Evolutionary conservation across 495 filamentous ascomycete genomes (phyloP).

Genomic region (Talaromyces trachyspermus): DNA sequence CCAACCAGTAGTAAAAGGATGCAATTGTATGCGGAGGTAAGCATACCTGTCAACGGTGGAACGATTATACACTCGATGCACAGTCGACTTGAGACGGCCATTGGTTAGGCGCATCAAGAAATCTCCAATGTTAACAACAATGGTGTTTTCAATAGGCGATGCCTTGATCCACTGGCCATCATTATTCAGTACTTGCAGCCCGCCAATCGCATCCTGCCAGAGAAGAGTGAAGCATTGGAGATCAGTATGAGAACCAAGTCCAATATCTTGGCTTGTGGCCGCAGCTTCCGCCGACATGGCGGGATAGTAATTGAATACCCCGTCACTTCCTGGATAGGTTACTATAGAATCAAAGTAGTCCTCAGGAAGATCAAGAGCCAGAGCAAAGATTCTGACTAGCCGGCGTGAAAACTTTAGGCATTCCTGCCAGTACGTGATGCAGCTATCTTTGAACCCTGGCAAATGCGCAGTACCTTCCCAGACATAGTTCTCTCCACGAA

Average conservation of each 20-base stretch:
- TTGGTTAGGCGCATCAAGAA: slow-evolving; percentile 51
- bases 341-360: not conserved
- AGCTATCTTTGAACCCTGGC: slow-evolving; percentile 29
- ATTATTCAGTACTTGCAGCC: slow-evolving; percentile 36
- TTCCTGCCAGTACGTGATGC: slow-evolving; percentile 27
- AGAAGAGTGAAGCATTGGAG: slow-evolving; percentile 45
- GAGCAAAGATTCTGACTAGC: not conserved
- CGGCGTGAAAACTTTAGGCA: not conserved
- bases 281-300: not conserved
- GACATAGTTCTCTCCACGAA: slow-evolving; percentile 34
- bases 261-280: not conserved
- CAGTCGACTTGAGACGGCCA: slow-evolving; percentile 43
- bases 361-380: not conserved
- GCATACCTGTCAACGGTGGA: slow-evolving; percentile 22
- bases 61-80: slow-evolving; percentile 35
- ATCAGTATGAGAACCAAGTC: slow-evolving; percentile 41
- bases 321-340: slow-evolving; percentile 9
- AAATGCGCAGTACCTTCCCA: slow-evolving; percentile 36
- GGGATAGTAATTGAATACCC: not conserved
- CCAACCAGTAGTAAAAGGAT: not conserved
- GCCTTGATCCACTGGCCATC: slow-evolving; percentile 40
- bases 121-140: slow-evolving; percentile 54
- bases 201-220: slow-evolving; percentile 37
- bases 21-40: not conserved
- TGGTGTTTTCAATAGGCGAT: slow-evolving; percentile 38